Conservation (phyloP, 2,329 filamentous ascomycete genomes). For the Botryotinia convoluta region DNA sequence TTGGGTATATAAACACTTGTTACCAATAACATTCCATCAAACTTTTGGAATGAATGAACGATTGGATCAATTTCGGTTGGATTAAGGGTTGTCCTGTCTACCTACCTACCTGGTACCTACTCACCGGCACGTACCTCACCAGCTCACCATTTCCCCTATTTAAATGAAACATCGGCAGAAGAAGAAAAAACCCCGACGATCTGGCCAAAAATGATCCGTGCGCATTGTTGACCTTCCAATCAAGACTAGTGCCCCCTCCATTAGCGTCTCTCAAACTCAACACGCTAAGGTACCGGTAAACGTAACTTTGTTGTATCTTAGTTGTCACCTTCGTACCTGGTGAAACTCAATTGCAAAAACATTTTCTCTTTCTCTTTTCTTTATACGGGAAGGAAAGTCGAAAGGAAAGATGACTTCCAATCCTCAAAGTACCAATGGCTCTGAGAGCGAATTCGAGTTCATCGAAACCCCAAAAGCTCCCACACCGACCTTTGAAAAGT, state of each 20-base stretch:
- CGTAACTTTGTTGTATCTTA: constrained; percentile 2
- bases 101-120: neutral
- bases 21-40: neutral
- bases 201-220: neutral
- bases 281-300: neutral
- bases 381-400: constrained; percentile 21
- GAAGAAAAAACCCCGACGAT: neutral
- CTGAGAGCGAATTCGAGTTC: constrained; percentile 62
- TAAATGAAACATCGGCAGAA: neutral
- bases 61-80: neutral
- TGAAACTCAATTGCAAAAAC: constrained; percentile 10
- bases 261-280: constrained; percentile 7
- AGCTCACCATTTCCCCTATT: neutral
- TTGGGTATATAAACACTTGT: neutral
- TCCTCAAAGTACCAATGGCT: constrained; percentile 47
- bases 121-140: neutral
- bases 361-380: constrained; percentile 21
- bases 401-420: constrained; percentile 47
- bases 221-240: neutral
- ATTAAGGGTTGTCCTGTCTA: neutral
- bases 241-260: neutral
- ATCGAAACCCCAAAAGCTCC: constrained; percentile 55
- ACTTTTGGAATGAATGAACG: neutral
- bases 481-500: constrained; percentile 49
- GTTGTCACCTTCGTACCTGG: constrained; percentile 5